phyloP scores from a whole-genome alignment of 2,329 filamentous ascomycete genomes.

The Pseudogymnoascus sp. region DNA sequence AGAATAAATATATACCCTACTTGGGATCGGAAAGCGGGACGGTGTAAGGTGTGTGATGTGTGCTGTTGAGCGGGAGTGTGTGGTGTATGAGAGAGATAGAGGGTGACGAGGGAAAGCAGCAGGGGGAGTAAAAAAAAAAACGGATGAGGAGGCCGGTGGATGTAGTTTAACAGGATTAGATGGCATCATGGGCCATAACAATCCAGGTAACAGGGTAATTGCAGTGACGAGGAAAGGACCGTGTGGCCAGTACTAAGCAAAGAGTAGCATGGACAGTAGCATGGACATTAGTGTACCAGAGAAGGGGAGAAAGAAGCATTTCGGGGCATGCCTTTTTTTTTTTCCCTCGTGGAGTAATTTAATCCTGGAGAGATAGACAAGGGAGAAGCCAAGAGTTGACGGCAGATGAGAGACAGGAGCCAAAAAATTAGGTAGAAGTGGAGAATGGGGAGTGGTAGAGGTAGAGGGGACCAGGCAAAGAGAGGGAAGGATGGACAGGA shows the following conservation, averaged over 20 bases:
- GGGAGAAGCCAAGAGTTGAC: not conserved
- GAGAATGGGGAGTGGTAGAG: not conserved
- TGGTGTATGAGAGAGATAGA: not conserved
- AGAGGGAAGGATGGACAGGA: not conserved
- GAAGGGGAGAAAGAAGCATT: not conserved
- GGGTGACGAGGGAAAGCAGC: not conserved
- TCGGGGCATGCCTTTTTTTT: not conserved
- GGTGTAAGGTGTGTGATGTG: not conserved
- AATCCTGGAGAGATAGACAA: not conserved
- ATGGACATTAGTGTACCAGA: not conserved
- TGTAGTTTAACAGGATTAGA: not conserved
- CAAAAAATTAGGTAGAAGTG: not conserved
- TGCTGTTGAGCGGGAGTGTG: not conserved
- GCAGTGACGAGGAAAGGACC: not conserved
- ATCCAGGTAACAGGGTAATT: not conserved
- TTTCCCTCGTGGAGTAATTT: not conserved
- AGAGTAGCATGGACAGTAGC: not conserved
- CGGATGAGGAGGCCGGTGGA: not conserved
- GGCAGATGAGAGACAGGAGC: not conserved
- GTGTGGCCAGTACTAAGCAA: not conserved
- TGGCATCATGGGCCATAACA: conserved; percentile 1
- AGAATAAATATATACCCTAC: conserved; percentile 2
- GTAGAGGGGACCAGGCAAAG: not conserved
- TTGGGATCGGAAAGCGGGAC: not conserved
- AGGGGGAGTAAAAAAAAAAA: not conserved